Percentiles rank a stretch among this genome's conserved stretches.
Conservation (phyloP, 2,329 filamentous ascomycete genomes). For the Pseudogymnoascus sp. region DNA sequence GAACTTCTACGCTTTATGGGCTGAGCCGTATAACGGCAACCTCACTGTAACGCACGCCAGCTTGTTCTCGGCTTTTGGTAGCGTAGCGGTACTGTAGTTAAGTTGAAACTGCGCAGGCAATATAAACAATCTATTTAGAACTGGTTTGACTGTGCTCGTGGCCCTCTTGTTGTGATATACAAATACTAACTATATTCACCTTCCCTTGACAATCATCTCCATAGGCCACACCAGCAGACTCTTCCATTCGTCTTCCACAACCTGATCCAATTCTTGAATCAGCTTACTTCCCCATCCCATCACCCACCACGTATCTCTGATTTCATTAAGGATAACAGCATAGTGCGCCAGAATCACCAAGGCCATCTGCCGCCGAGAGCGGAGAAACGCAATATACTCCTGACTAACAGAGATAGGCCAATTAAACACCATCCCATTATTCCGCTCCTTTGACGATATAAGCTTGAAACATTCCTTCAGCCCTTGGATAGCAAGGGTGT, state of each 20-base stretch:
- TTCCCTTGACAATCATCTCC: not conserved
- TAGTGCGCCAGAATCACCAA: slow-evolving; percentile 15
- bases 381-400: slow-evolving; percentile 12
- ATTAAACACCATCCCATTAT: slow-evolving; percentile 1
- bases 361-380: not conserved
- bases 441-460: not conserved
- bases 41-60: not conserved
- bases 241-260: not conserved
- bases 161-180: not conserved
- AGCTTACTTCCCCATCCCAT: slow-evolving; percentile 15
- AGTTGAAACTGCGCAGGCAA: not conserved
- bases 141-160: not conserved
- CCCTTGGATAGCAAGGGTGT: not conserved
- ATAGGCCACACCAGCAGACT: not conserved
- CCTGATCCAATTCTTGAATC: not conserved
- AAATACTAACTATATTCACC: not conserved
- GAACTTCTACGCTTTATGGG: not conserved
- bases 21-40: not conserved
- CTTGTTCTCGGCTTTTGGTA: not conserved
- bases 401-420: slow-evolving; percentile 11
- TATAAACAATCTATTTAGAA: not conserved
- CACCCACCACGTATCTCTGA: slow-evolving; percentile 15
- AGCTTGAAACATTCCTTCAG: not conserved
- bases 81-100: not conserved
- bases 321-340: slow-evolving; percentile 11